Base-by-base conservation (phyloP, 306 rosid species). In the Citrullus mucosospermus region DNA sequence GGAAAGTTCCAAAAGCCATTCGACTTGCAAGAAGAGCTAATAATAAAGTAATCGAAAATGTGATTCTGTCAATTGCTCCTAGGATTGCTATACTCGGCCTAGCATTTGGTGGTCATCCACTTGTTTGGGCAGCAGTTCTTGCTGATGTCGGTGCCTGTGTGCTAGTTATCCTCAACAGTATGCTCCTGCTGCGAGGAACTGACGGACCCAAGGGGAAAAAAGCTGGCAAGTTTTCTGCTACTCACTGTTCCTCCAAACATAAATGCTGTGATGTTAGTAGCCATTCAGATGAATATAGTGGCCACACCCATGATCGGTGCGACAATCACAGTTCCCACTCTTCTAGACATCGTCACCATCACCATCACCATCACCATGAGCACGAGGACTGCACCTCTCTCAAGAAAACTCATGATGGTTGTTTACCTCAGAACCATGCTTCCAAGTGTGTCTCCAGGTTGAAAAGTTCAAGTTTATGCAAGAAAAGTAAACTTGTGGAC, bases 121-220 rank as follows among this genome's bases (percentile, higher is more conserved):
- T 92, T 55, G 89, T 96, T 67, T 92, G 99, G 98, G 99, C 98
- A n/a, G 99, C 99, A 66, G 99, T 96, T 85, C 91, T 92, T 51
- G 98, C 97, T 13, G 99, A 96, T 84, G 97, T 90, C 51, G 99
- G 99, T 75, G 93, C 97, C 14, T 92, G 99, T 76, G 4, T 96
- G 56, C 81, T 91, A 25, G 99, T 96, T 53, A 96, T 91, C 67
- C 80, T 92, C 14, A 96, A 96, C 85, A 96, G 98, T 87, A 96
- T 96, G 99, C 83, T 92, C 18, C 90, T 96, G 69, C 79, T 96
- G 80, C 75, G 8, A 44, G 88, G 77, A 44, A 78, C 85, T 7
- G 62, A 84, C 75, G 80, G 83, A 10, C 95, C 82, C 57, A 69
- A 80, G 18, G 87, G 88, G 55, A 68, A 43, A 48, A 88, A 83